A percentile compares a stretch with the other conserved stretches of the same genome.
These are phyloP conservation scores for Aspergillus thermomutatus DNA, from an alignment of 2,329 filamentous ascomycete genomes.

Conservation along the genomic window DNA sequence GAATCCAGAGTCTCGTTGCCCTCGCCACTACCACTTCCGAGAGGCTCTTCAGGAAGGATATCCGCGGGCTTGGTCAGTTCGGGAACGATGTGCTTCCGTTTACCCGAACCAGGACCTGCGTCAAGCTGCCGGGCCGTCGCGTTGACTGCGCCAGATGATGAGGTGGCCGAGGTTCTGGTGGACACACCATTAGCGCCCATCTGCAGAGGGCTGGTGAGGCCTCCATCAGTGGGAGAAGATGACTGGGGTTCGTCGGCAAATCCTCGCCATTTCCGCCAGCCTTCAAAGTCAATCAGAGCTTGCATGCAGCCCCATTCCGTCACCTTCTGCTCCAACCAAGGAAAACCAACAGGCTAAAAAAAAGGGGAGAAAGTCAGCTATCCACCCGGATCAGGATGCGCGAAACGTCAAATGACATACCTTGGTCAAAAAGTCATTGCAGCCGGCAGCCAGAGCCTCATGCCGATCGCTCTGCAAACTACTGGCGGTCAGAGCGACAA, in stretches of 20 bases:
- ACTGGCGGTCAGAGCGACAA: conserved; percentile 92
- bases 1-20: conserved; percentile 19
- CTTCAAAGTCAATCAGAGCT: conserved; percentile 95
- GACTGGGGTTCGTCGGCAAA: conserved; percentile 47
- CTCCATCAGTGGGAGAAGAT: conserved; percentile 14
- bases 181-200: conserved; percentile 10
- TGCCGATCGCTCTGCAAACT: conserved; percentile 93
- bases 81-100: conserved; percentile 11
- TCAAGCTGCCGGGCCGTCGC: not conserved
- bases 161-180: conserved; percentile 3
- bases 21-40: conserved; percentile 28
- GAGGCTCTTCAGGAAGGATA: conserved; percentile 23
- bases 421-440: conserved; percentile 98
- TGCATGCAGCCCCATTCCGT: conserved; percentile 99
- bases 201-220: conserved; percentile 27
- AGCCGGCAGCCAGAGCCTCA: conserved; percentile 89
- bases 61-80: conserved; percentile 10
- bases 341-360: conserved; percentile 84
- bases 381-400: not conserved
- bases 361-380: conserved; percentile 5
- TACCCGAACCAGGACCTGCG: not conserved
- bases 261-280: conserved; percentile 96
- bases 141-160: not conserved
- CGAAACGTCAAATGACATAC: conserved; percentile 47
- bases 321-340: conserved; percentile 95